Percentiles rank a stretch among this genome's conserved stretches.
These are phyloP conservation scores for Pestalotiopsis fici DNA, from an alignment of 2,329 filamentous ascomycete species.

Conservation along the genomic window DNA sequence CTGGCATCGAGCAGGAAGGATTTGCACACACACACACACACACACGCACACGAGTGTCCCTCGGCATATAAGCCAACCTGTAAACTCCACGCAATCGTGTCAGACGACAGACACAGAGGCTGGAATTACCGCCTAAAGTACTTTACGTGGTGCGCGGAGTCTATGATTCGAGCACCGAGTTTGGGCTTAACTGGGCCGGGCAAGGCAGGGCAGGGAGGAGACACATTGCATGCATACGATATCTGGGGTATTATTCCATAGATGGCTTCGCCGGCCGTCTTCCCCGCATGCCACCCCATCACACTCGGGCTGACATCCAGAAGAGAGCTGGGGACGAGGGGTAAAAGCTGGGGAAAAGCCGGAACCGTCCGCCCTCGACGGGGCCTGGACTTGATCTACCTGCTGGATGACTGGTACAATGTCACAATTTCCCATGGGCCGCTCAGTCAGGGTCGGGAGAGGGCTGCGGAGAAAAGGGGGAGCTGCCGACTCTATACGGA, in stretches of 20 bases:
- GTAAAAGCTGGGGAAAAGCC: not conserved
- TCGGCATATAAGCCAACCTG: not conserved
- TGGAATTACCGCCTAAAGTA: not conserved
- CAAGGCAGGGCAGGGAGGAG: not conserved
- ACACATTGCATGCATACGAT: not conserved
- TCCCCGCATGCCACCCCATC: not conserved
- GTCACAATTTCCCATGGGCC: too few species aligned
- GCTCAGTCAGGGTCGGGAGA: too few species aligned
- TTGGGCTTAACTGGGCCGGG: not conserved
- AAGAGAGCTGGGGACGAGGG: not conserved
- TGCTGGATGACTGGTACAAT: too few species aligned
- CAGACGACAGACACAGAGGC: not conserved
- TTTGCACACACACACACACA: too few species aligned
- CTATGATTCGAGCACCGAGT: not conserved
- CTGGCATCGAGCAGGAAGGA: too few species aligned
- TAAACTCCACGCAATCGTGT: not conserved
- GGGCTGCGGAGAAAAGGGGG: too few species aligned
- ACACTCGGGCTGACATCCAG: not conserved
- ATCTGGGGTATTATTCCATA: not conserved
- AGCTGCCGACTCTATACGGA: not conserved
- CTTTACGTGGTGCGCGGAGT: not conserved
- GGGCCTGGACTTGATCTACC: not conserved
- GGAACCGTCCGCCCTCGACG: not conserved
- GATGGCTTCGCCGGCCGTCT: not conserved
- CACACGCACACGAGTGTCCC: not conserved